Conservation (phyloP, 164 flowering plant species). For the Vitis rupestris region DNA sequence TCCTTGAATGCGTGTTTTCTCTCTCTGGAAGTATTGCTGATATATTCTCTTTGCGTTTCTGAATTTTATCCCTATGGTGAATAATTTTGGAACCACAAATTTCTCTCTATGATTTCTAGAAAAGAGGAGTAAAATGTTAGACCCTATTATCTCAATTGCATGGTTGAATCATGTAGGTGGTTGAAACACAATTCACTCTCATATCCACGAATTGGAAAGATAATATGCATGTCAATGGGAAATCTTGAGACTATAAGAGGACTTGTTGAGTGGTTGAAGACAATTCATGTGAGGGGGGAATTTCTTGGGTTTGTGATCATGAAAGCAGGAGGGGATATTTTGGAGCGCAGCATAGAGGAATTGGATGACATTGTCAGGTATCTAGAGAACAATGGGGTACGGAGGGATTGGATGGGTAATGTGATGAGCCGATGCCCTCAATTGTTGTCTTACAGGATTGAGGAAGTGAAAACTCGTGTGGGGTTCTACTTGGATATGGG, state of each 20-base stretch:
- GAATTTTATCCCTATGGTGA: no score
- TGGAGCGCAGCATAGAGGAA: constrained; percentile 53
- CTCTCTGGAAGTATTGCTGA: not conserved
- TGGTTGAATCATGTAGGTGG: constrained; percentile 60
- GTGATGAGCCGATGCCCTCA: constrained; percentile 74
- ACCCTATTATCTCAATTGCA: constrained; percentile 11
- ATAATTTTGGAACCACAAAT: no score
- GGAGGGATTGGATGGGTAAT: constrained; percentile 88
- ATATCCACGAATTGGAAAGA: constrained; percentile 77
- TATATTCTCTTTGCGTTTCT: no score
- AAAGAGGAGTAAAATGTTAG: not conserved
- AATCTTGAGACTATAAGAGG: constrained; percentile 49
- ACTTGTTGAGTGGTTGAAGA: constrained; percentile 67
- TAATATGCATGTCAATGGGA: constrained; percentile 68
- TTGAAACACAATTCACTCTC: constrained; percentile 86
- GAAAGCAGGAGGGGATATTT: constrained; percentile 49
- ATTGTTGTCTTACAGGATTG: constrained; percentile 56
- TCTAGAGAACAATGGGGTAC: constrained; percentile 75
- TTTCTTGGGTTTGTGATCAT: constrained; percentile 56
- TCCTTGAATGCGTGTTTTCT: no score
- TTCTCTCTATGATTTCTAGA: not conserved
- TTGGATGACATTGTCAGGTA: constrained; percentile 62
- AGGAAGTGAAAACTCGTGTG: constrained; percentile 66
- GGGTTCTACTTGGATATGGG: constrained; percentile 77
- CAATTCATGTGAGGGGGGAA: constrained; percentile 67